These are phyloP conservation scores for Gardenia jasminoides DNA, from an alignment of 257 asterid genomes.

Conservation along the genomic window DNA sequence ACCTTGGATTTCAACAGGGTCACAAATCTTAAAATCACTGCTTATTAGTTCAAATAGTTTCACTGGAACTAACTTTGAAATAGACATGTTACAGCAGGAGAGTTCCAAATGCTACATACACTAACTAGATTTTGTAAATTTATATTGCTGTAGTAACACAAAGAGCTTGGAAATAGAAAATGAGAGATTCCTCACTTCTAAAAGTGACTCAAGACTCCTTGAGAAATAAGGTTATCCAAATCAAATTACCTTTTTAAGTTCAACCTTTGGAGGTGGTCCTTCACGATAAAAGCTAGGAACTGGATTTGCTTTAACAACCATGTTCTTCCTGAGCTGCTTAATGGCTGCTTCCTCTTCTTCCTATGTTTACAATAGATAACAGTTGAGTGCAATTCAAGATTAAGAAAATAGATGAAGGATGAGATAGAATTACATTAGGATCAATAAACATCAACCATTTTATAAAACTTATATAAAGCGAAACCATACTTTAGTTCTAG, in stretches of 20 bases:
- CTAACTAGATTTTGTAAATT: not conserved
- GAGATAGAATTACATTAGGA: conserved; percentile 7
- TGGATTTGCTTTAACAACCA: conserved; percentile 85
- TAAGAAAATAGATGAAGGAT: not conserved
- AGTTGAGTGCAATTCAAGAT: not conserved
- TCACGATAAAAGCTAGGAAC: conserved; percentile 78
- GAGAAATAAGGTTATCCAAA: not conserved
- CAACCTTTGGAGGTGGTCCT: conserved; percentile 85
- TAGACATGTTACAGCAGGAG: not conserved
- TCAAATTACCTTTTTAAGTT: conserved; percentile 72
- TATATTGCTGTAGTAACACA: not conserved
- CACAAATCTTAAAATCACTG: not conserved
- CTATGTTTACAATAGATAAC: conserved; percentile 38
- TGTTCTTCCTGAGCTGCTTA: conserved; percentile 78
- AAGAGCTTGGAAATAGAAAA: not conserved
- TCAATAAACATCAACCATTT: not conserved
- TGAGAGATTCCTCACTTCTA: not conserved
- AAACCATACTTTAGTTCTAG: conserved; percentile 60
- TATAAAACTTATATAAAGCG: not conserved
- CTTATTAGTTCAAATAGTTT: not conserved
- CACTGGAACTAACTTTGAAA: not conserved
- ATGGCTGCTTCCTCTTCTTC: conserved; percentile 76
- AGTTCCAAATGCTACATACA: not conserved
- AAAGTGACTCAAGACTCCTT: not conserved
- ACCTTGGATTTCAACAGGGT: not conserved